These are phyloP conservation scores for Nothophytophthora sp. DNA, from an alignment of 352 stramenopile genomes.

Conservation along the genomic window DNA sequence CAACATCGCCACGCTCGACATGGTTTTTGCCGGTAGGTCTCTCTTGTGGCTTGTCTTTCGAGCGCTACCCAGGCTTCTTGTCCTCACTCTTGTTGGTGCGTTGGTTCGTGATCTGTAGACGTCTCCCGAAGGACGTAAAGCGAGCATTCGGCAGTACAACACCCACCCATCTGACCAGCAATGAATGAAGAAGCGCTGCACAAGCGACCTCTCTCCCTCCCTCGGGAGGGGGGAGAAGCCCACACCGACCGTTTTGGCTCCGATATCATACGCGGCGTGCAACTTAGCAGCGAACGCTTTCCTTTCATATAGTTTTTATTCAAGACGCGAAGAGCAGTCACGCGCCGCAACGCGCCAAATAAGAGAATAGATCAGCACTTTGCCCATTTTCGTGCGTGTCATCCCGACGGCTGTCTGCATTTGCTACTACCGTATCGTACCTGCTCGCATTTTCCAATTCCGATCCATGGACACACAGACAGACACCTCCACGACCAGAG, in stretches of 20 bases:
- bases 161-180: constrained; percentile 10
- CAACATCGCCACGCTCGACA: constrained; percentile 72
- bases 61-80: neutral
- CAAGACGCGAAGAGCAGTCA: constrained; percentile 9
- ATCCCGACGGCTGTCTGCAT: too few species aligned
- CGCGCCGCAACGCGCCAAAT: constrained; percentile 11
- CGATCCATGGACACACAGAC: too few species aligned
- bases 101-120: constrained; percentile 27
- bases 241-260: too few species aligned
- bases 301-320: constrained; percentile 44
- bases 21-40: constrained; percentile 67
- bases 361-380: constrained; percentile 32
- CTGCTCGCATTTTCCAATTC: too few species aligned
- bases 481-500: too few species aligned
- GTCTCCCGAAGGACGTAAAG: constrained; percentile 32
- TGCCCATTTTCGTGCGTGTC: constrained; percentile 1
- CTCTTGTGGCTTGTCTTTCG: neutral
- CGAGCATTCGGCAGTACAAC: constrained; percentile 3
- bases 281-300: too few species aligned
- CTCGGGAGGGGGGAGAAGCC: too few species aligned
- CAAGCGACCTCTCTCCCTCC: too few species aligned
- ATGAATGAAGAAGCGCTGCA: constrained; percentile 5
- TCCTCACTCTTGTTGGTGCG: constrained; percentile 19
- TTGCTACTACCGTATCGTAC: too few species aligned
- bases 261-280: too few species aligned